Evolutionary conservation across 108 stramenopile species (phyloP).

Genomic region (Skeletonema marinoi): DNA sequence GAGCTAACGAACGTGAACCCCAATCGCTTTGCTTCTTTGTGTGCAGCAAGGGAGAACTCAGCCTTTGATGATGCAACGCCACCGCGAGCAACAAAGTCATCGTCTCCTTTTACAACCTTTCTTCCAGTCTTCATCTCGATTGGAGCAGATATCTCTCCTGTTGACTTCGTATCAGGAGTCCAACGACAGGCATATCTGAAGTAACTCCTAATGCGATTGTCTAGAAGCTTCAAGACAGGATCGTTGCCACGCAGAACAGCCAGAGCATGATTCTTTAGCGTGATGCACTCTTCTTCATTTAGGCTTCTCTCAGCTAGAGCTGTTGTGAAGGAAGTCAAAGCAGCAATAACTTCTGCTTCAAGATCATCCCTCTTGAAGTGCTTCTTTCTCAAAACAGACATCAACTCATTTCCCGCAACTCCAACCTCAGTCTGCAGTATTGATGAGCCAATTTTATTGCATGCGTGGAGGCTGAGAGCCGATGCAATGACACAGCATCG

Average conservation of each 20-base stretch:
- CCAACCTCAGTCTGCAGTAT: neutral
- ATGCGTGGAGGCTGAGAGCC: constrained; percentile 60
- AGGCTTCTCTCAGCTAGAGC: constrained; percentile 28
- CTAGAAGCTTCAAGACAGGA: constrained; percentile 61
- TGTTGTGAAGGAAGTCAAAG: constrained; percentile 43
- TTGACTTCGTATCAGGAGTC: constrained; percentile 1
- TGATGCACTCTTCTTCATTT: neutral
- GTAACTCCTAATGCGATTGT: constrained; percentile 49
- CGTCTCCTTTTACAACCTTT: neutral
- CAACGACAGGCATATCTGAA: constrained; percentile 45
- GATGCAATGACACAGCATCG: constrained; percentile 64
- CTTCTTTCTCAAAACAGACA: constrained; percentile 19
- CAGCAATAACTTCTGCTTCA: constrained; percentile 30
- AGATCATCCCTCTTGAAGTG: constrained; percentile 24
- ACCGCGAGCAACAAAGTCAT: neutral
- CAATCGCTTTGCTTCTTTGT: constrained; percentile 35
- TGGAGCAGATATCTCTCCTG: neutral
- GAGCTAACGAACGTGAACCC: constrained; percentile 33
- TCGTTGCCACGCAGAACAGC: constrained; percentile 53
- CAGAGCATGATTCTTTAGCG: constrained; percentile 22
- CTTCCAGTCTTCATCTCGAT: constrained; percentile 40
- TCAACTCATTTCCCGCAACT: constrained; percentile 3
- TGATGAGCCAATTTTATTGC: constrained; percentile 31
- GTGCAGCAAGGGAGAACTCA: constrained; percentile 27
- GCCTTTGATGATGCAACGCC: constrained; percentile 28